Base-by-base conservation (phyloP, 2,329 filamentous ascomycete genomes). In the Neonectria neomacrospora region DNA sequence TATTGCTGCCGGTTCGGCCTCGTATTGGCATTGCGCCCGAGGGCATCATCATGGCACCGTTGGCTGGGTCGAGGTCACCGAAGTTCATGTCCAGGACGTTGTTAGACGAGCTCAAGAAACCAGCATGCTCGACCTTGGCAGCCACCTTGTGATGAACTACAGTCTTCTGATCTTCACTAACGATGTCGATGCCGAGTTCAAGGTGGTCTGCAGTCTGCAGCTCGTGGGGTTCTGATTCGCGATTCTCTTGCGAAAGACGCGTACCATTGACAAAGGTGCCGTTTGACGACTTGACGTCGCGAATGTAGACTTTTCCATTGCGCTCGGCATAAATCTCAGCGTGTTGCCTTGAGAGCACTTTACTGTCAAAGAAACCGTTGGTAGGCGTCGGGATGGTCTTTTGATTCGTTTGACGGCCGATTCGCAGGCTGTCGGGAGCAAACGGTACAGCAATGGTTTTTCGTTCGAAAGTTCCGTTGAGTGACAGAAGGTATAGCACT, bases 131-230 rank as follows among this genome's bases (percentile, higher is more conserved):
- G 59, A 99, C 94, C 76, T 96, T 96, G 59, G 96, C 94, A 20
- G 95, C 94, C 51, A 99, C 96, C 76, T 99, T 99, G 82, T 98
- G 96, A 76, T 99, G 96, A 14, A 99, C 94, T 28, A 99, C 94
- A 0, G 94, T 97, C 81, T 97, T 98, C 77, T 98, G 95, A 76
- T 99, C 96, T 78, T 99, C 96, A 78, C 93, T 97, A 54, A 99
- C 95, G 74, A 99, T 99, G 76, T 99, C 96, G 73, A 99, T 99
- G 59, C 96, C 96, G 37, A 99, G 85, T 76, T 99, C 96, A 56
- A 99, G 83, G 67, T 96, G 93, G 75, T 99, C 96, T 69, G 93
- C 90, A 63, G 95, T 94, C 73, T 94, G 91, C 34, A 99, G 82
- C 76, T 98, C 95, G 76, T 97, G 93, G 0, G 96, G 94, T 65